Base-by-base conservation (phyloP, 2,329 filamentous ascomycete species). In the Pyrenophora graminea region DNA sequence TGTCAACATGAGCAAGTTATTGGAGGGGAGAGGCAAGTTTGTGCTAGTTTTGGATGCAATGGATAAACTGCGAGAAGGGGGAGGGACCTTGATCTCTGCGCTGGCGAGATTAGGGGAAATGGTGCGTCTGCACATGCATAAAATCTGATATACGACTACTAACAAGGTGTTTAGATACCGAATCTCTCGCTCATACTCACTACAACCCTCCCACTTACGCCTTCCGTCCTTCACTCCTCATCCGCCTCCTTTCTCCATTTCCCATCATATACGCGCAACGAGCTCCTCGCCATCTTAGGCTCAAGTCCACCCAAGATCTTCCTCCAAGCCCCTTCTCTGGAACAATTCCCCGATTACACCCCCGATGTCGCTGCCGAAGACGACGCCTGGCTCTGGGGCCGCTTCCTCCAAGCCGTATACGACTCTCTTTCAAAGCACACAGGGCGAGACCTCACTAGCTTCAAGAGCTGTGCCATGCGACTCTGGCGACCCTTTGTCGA, bases 31-130 rank as follows among this genome's bases (percentile, higher is more conserved):
- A n/a, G 57, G 42, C 58, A 85, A 87, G 58, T 91, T 96, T 62
- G 85, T 93, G 7, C 74, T 97, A 51, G 89, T 97, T 9, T 82
- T 97, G 56, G 94, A 97, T 76, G 90, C 85, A 9, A 87, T 97
- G 50, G 93, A 97, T 71, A 83, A 82, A 56, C 89, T 96, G 71
- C 82, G 88, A 64, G 93, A 97, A 67, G 85, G 88, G 5, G 85
- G 89, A 5, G 81, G 85, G 2, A 96, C 90, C 1, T 75, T 97
- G 12, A 76, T 96, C 4, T 86, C 92, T 27, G 91, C 90, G 10
- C 76, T 99, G 55, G 90, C 89, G 18, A 83, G 92, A 54, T 73
- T 99, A 17, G 88, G 89, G 12, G 91, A 97, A 72, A 82, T 87
- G 54, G 90, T 94, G 76, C 63, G 86, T 76, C 40, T 25, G 17